Conservation (phyloP, 129 eudicot species). For the Ambrosia trifida region DNA sequence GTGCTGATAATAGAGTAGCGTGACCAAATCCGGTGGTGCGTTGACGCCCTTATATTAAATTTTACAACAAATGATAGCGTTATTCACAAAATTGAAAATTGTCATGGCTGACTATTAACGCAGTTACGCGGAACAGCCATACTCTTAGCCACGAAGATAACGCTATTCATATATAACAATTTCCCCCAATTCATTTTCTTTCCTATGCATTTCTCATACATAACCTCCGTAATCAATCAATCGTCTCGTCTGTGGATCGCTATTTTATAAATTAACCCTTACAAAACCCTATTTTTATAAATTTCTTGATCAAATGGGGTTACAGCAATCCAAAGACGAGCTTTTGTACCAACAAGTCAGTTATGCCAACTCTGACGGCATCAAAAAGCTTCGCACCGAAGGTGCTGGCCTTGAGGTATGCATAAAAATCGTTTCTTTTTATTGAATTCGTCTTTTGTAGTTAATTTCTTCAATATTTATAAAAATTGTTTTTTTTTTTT, state of each 20-base stretch:
- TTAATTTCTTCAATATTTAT: not conserved
- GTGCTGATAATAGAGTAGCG: too few relatives aligned
- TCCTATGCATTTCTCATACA: slow-evolving; percentile 4
- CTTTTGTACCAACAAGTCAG: slow-evolving; percentile 75
- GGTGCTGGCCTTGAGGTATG: slow-evolving; percentile 96
- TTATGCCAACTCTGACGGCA: slow-evolving; percentile 63
- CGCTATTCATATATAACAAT: slow-evolving; percentile 11
- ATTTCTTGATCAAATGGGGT: slow-evolving; percentile 51
- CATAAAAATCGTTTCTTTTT: not conserved
- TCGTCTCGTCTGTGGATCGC: slow-evolving; percentile 18
- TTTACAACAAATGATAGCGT: too few relatives aligned
- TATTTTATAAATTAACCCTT: not conserved
- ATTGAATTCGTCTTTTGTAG: not conserved
- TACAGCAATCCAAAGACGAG: slow-evolving; percentile 82
- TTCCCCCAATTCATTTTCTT: slow-evolving; percentile 1
- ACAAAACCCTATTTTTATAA: slow-evolving; percentile 30
- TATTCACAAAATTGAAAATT: not conserved
- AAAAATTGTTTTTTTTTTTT: not conserved
- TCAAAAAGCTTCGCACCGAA: slow-evolving; percentile 67
- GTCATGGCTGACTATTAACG: not conserved
- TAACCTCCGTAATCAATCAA: not conserved
- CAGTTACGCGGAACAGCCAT: slow-evolving; percentile 25
- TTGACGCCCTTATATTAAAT: too few relatives aligned
- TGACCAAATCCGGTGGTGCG: too few relatives aligned
- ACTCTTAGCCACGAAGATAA: slow-evolving; percentile 24